Conservation (phyloP, 1,284 basidiomycete species). For the Cystobasidiaceae sp. region DNA sequence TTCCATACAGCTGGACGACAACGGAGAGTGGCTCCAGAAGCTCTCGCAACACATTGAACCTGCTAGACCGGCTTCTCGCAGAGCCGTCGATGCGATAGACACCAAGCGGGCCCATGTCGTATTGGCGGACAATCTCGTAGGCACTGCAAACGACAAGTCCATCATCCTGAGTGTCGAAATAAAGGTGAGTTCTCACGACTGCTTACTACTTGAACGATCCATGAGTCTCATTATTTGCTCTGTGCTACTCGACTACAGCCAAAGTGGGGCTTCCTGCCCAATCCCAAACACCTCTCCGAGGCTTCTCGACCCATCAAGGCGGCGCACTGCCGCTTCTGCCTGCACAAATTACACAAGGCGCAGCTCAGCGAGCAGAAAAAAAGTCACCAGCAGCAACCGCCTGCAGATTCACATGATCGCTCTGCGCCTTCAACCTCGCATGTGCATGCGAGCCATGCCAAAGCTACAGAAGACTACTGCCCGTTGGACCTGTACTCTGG, state of each 20-base stretch:
- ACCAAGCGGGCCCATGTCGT: slow-evolving; percentile 55
- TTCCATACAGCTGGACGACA: slow-evolving; percentile 6
- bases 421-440: not conserved
- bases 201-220: slow-evolving; percentile 25
- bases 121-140: slow-evolving; percentile 56
- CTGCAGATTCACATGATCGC: slow-evolving; percentile 38
- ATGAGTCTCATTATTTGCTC: not conserved
- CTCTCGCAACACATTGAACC: slow-evolving; percentile 54
- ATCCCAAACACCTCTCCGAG: slow-evolving; percentile 56
- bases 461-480: slow-evolving; percentile 58
- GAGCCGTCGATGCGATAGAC: slow-evolving; percentile 58
- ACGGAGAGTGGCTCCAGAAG: slow-evolving; percentile 57
- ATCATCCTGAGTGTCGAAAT: slow-evolving; percentile 66
- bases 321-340: slow-evolving; percentile 74
- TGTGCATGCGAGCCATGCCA: slow-evolving; percentile 37
- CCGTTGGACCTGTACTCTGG: slow-evolving; percentile 80
- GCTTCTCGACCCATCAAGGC: slow-evolving; percentile 60
- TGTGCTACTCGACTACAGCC: slow-evolving; percentile 55
- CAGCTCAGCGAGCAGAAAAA: not conserved
- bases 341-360: slow-evolving; percentile 61
- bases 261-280: slow-evolving; percentile 88
- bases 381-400: not conserved
- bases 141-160: slow-evolving; percentile 58
- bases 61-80: slow-evolving; percentile 57
- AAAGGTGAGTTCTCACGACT: slow-evolving; percentile 56